Evolutionary conservation across 148 eudicot species (phyloP).

Genomic region (Euryodendron excelsum): DNA sequence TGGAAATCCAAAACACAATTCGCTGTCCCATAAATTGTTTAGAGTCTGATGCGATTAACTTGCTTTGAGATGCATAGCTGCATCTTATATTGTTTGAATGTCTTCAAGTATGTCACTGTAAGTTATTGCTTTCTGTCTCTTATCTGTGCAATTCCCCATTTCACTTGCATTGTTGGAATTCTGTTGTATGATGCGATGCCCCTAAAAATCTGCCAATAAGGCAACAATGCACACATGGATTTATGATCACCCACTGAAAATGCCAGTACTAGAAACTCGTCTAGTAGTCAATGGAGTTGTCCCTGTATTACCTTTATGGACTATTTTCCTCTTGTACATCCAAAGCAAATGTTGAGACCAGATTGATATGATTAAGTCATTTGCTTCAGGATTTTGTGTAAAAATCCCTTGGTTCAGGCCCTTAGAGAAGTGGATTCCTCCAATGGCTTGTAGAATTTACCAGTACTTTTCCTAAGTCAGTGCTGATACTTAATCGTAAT

Average conservation of each 20-base stretch:
- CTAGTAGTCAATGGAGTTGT: background rate
- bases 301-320: background rate
- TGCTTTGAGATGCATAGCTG: background rate
- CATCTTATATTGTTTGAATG: background rate
- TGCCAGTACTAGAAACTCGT: background rate
- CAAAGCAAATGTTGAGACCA: background rate
- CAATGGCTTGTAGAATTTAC: background rate
- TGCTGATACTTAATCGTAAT: background rate
- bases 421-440: background rate
- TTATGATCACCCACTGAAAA: background rate
- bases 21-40: background rate
- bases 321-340: background rate
- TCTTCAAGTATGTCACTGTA: background rate
- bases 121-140: background rate
- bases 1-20: background rate
- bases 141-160: background rate
- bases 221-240: background rate
- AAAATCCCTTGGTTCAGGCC: background rate
- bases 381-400: background rate
- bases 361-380: background rate
- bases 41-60: background rate
- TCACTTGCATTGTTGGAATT: background rate
- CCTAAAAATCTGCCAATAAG: background rate
- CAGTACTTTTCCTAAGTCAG: background rate
- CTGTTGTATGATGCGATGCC: background rate